Evolutionary conservation across 441 rosid genomes (phyloP).

Genomic region (Flueggea neowawraea): DNA sequence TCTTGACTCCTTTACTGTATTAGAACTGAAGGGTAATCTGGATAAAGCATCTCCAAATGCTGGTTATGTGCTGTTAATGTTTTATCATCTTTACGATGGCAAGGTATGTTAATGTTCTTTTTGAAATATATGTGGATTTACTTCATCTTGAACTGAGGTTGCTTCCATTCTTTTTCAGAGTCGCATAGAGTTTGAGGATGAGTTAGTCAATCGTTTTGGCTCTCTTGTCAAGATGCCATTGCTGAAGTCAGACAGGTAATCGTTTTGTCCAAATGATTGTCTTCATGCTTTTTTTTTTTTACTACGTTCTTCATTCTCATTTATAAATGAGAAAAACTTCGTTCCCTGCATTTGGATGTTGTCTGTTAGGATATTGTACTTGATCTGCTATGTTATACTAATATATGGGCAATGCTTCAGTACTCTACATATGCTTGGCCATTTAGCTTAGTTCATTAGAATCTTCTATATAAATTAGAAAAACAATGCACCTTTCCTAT

Average conservation of each 20-base stretch:
- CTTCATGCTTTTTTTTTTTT: background rate
- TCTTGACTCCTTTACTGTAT: slow-evolving; percentile 20
- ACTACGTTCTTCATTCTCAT: background rate
- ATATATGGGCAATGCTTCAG: too few relatives aligned
- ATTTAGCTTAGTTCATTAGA: too few relatives aligned
- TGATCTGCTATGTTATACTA: too few relatives aligned
- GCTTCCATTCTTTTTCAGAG: slow-evolving; percentile 42
- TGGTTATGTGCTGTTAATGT: slow-evolving; percentile 95
- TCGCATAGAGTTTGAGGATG: slow-evolving; percentile 79
- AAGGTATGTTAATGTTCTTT: slow-evolving; percentile 48
- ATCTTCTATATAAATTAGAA: too few relatives aligned
- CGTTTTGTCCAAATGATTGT: background rate
- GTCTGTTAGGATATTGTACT: too few relatives aligned
- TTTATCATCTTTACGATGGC: slow-evolving; percentile 93
- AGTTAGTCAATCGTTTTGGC: slow-evolving; percentile 87
- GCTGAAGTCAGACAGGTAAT: slow-evolving; percentile 77
- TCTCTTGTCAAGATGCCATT: slow-evolving; percentile 91
- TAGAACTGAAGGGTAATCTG: slow-evolving; percentile 70
- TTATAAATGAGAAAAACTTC: too few relatives aligned
- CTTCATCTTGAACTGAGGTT: too few relatives aligned
- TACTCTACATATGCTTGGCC: too few relatives aligned
- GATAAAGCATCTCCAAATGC: slow-evolving; percentile 86
- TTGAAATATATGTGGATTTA: background rate
- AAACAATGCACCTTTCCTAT: background rate
- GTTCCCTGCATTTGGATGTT: too few relatives aligned